Conservation (phyloP, 169 alveolate species). For the Plasmodium blacklocki region DNA sequence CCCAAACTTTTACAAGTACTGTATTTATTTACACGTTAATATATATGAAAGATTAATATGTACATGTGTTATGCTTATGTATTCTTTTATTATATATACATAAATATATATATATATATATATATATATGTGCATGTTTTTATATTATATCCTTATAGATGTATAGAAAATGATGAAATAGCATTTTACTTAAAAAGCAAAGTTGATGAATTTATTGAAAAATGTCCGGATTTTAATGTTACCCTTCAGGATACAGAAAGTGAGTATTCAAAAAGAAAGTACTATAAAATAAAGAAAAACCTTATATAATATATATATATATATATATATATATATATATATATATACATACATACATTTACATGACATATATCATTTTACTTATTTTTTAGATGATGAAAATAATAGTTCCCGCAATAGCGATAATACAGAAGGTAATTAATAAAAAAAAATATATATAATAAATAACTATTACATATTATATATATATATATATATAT, state of each 20-base stretch:
- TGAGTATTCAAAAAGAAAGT: neutral
- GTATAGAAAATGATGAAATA: conserved; percentile 73
- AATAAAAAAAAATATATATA: conserved; percentile 6
- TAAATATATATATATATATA: neutral
- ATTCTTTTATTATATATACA: too few relatives aligned
- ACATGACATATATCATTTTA: neutral
- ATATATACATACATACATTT: neutral
- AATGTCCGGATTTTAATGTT: conserved; percentile 29
- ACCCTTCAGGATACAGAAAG: conserved; percentile 35
- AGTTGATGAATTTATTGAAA: conserved; percentile 66
- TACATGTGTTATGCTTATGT: too few relatives aligned
- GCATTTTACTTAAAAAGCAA: conserved; percentile 58
- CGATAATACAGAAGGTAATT: conserved; percentile 63
- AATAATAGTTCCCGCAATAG: conserved; percentile 45
- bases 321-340: neutral
- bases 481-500: neutral
- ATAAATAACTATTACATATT: neutral
- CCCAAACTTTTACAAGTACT: conserved; percentile 52
- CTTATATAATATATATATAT: neutral
- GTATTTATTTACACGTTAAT: too few relatives aligned
- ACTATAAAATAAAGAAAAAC: neutral
- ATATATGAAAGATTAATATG: too few relatives aligned
- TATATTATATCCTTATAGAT: conserved; percentile 9
- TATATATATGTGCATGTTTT: neutral
- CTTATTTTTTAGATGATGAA: conserved; percentile 29